phyloP scores from a whole-genome alignment of 192 early-diverging fungal species.

The Coemansia sp. region DNA sequence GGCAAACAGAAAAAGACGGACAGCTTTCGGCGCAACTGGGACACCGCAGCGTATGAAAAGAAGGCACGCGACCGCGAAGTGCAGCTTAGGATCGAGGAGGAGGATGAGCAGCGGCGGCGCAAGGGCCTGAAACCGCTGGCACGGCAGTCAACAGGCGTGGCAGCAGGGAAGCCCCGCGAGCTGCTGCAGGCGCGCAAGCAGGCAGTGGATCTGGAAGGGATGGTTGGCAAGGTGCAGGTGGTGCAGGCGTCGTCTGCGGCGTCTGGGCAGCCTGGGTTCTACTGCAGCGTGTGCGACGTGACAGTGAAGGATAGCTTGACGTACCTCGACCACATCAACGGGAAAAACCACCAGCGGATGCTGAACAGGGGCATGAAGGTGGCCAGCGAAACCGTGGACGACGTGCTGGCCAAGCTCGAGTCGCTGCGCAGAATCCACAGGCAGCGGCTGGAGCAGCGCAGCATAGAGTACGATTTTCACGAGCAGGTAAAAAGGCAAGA shows the following conservation, averaged over 20 bases:
- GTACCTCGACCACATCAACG: constrained; percentile 92
- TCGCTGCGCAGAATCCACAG: constrained; percentile 68
- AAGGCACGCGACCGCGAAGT: constrained; percentile 66
- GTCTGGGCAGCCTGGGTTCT: constrained; percentile 83
- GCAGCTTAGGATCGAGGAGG: constrained; percentile 41
- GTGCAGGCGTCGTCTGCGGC: constrained; percentile 62
- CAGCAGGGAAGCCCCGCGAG: constrained; percentile 25
- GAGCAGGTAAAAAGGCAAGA: constrained; percentile 64
- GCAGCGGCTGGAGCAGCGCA: constrained; percentile 29
- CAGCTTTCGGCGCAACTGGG: constrained; percentile 60
- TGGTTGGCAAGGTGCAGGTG: constrained; percentile 81
- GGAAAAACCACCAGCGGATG: constrained; percentile 81
- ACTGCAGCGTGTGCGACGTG: constrained; percentile 86
- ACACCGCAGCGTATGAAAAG: constrained; percentile 66
- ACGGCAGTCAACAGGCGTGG: background rate
- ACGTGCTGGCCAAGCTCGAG: constrained; percentile 73
- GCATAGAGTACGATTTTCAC: constrained; percentile 55
- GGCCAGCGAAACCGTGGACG: constrained; percentile 69
- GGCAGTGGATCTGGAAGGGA: constrained; percentile 67
- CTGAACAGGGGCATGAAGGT: constrained; percentile 83
- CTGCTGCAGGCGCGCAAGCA: constrained; percentile 61
- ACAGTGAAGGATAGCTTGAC: constrained; percentile 86
- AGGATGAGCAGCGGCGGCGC: constrained; percentile 59
- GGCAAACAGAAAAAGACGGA: constrained; percentile 18
- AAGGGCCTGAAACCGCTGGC: constrained; percentile 50